Conservation (phyloP, 768 basidiomycete genomes). For the Mycena vulgaris region DNA sequence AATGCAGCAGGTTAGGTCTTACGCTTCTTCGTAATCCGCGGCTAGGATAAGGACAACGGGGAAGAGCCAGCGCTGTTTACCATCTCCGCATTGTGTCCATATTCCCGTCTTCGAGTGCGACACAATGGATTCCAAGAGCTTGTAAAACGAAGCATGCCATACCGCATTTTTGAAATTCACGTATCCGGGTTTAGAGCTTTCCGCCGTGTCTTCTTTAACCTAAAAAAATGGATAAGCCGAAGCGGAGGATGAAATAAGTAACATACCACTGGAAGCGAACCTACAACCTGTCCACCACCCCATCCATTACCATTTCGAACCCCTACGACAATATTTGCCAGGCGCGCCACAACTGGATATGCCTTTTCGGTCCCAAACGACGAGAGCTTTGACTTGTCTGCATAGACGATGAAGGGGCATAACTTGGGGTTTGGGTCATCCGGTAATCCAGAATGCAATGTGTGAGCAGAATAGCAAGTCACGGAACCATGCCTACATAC, state of each 20-base stretch:
- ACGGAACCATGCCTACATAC: conserved; percentile 41
- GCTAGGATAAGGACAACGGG: conserved; percentile 57
- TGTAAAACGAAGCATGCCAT: conserved; percentile 46
- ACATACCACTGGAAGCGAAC: conserved; percentile 57
- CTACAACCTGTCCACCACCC: conserved; percentile 54
- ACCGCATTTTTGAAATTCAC: conserved; percentile 43
- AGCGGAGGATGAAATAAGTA: not conserved
- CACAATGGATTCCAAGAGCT: conserved; percentile 40
- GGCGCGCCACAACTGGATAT: conserved; percentile 53
- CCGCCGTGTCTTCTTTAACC: conserved; percentile 40
- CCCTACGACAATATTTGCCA: conserved; percentile 49
- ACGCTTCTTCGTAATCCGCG: conserved; percentile 65
- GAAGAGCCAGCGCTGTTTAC: conserved; percentile 46
- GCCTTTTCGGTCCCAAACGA: conserved; percentile 56
- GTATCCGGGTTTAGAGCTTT: conserved; percentile 42
- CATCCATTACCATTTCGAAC: conserved; percentile 52
- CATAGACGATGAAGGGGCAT: conserved; percentile 54
- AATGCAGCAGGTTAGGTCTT: conserved; percentile 32
- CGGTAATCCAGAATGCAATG: conserved; percentile 39
- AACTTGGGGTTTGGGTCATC: conserved; percentile 41
- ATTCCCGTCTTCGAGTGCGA: conserved; percentile 29
- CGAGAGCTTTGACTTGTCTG: conserved; percentile 58
- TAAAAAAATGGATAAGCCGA: conserved; percentile 3
- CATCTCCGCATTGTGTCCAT: conserved; percentile 45
- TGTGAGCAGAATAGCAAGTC: conserved; percentile 20